Evolutionary conservation across 768 basidiomycete species (phyloP).

Genomic region (Leccinellum luteum): DNA sequence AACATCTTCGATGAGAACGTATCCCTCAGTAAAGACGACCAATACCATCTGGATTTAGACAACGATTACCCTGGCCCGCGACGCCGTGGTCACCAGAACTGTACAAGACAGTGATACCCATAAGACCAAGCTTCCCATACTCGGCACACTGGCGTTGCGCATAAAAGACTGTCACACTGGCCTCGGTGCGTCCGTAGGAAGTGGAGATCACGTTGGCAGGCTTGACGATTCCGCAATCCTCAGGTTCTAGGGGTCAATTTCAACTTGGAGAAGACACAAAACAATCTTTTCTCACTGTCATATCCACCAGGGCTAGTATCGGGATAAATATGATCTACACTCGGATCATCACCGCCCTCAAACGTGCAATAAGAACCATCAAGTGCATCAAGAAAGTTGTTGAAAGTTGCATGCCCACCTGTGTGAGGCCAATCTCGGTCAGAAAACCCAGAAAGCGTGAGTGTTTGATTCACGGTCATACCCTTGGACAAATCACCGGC

Average conservation of each 20-base stretch:
- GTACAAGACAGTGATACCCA: constrained; percentile 47
- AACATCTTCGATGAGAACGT: not conserved
- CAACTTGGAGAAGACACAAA: not conserved
- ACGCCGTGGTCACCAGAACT: constrained; percentile 42
- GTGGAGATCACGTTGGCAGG: constrained; percentile 44
- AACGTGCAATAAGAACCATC: constrained; percentile 43
- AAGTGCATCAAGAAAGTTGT: constrained; percentile 45
- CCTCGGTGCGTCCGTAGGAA: constrained; percentile 40
- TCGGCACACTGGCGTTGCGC: constrained; percentile 45
- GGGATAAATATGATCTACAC: constrained; percentile 41
- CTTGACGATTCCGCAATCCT: constrained; percentile 36
- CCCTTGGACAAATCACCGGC: constrained; percentile 38
- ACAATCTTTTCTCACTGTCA: constrained; percentile 24
- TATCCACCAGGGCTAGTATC: constrained; percentile 39
- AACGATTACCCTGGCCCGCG: constrained; percentile 34
- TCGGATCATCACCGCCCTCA: constrained; percentile 44
- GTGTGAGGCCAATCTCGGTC: not conserved
- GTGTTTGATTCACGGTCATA: constrained; percentile 1
- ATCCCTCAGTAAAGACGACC: not conserved
- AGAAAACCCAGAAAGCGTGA: constrained; percentile 4
- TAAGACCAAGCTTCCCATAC: constrained; percentile 48
- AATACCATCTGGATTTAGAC: constrained; percentile 40
- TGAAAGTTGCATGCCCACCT: constrained; percentile 45
- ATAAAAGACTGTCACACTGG: constrained; percentile 34
- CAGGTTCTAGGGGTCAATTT: constrained; percentile 9